phyloP scores from a whole-genome alignment of 225 moss, liverwort and hornwort species.

The Asterella californica region DNA sequence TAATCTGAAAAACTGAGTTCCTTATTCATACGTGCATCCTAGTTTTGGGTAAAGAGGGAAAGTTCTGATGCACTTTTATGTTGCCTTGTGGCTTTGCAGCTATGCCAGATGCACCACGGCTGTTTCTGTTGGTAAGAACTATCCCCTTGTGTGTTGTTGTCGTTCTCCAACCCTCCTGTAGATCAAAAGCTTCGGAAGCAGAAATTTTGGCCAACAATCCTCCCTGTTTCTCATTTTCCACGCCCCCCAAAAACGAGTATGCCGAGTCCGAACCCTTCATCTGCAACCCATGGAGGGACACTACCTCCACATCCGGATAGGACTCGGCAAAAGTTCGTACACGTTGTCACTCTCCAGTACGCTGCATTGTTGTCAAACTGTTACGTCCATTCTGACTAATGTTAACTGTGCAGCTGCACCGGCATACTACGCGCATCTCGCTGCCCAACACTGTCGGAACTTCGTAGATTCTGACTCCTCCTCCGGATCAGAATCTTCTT shows the following conservation, averaged over 20 bases:
- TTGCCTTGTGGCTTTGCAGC: conserved; percentile 27
- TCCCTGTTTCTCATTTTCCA: conserved; percentile 14
- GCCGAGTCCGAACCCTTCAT: neutral
- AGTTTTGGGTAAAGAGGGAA: neutral
- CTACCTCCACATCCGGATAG: neutral
- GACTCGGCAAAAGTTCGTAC: neutral
- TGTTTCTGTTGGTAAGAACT: conserved; percentile 66
- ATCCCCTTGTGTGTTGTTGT: neutral
- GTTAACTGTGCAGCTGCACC: conserved; percentile 57
- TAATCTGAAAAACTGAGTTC: neutral
- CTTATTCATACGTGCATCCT: neutral
- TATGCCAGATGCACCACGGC: conserved; percentile 87
- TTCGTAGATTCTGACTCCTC: conserved; percentile 43
- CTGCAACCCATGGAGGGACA: neutral
- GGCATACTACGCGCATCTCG: conserved; percentile 87
- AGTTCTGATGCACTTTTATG: neutral
- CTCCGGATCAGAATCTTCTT: conserved; percentile 61
- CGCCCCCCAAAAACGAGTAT: neutral
- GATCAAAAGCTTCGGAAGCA: neutral
- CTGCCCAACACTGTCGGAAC: conserved; percentile 72
- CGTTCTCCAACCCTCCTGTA: neutral
- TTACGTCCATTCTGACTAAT: no score
- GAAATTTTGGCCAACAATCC: conserved; percentile 2
- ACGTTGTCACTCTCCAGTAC: neutral
- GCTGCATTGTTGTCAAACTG: neutral